Base-by-base conservation (phyloP, 2,329 filamentous ascomycete genomes). In the Pestalotiopsis sp. region DNA sequence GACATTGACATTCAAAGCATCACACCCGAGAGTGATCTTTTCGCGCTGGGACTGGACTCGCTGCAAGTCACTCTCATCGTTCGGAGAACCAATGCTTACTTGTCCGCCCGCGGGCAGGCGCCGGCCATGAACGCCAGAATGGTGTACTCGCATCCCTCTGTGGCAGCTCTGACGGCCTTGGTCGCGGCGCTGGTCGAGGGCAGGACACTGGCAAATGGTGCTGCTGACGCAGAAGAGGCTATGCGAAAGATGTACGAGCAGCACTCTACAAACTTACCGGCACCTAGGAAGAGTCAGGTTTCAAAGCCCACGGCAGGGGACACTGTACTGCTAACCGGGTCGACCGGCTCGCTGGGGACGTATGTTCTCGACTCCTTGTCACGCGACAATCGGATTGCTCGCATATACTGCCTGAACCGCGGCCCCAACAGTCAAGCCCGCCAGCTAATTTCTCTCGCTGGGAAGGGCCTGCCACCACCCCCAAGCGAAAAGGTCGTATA, bases 321-420 rank as follows among this genome's bases (percentile, higher is more conserved):
- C 20, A 64, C 68, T n/a, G 69, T 75, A 11, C 49, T 75, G 31
- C n/a, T 75, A 9, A 75, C 74, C 1, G 74, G 74, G 1, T 71
- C 73, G 11, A 75, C 73, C 2, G 74, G 74, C 27, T 72, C 73
- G 0, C 56, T 75, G 23, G 74, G 74, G 1, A 70, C 73, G 14
- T 74, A 75, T 56, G 66, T 75, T 12, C 68, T 75, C 6, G 69
- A 73, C 60, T 64, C 66, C 1, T 38, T 75, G n/a, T 57, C 68
- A 4, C 27, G 41, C 4, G 57, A 72, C 23, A 5, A 39, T n/a
- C 13, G 58, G 12, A 66, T 75, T 6, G 59, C 67, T 7, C 38
- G 27, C 4, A 69, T 75, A 23, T 72, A 72, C 69, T 73, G 72
- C 56, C 72, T 75, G 4, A 72, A 69, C 56, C 56, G 56, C 12